A percentile compares a stretch with the other conserved stretches of the same genome.
phyloP scores from a whole-genome alignment of 2,329 filamentous ascomycete species.

The Diaporthe ampelina region DNA sequence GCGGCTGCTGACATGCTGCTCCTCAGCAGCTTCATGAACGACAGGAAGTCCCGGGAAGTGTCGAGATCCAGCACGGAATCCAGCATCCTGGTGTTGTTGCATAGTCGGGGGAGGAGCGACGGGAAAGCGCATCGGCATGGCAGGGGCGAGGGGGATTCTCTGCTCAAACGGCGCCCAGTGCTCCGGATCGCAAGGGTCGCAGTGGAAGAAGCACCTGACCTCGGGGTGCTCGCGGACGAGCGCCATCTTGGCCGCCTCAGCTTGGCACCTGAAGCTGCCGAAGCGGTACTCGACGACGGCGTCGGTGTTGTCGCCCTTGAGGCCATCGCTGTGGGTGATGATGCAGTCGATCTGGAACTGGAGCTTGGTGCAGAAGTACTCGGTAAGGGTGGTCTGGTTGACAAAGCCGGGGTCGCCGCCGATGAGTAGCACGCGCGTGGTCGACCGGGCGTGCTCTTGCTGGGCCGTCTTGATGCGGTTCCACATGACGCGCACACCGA shows the following conservation, averaged over 20 bases:
- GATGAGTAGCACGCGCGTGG: constrained; percentile 65
- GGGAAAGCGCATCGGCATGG: background rate
- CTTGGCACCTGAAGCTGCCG: constrained; percentile 68
- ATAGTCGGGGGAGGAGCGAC: background rate
- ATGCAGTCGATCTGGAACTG: constrained; percentile 63
- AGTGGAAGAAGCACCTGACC: constrained; percentile 44
- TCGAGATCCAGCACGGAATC: background rate
- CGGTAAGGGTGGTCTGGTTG: constrained; percentile 55
- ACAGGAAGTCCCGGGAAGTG: background rate
- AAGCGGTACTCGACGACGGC: constrained; percentile 65
- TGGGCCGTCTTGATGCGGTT: constrained; percentile 64
- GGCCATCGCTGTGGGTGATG: constrained; percentile 45
- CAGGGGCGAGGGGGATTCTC: background rate
- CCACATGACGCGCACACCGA: constrained; percentile 55
- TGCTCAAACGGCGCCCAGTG: background rate
- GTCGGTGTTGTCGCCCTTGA: constrained; percentile 39
- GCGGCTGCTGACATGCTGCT: background rate
- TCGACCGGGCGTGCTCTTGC: constrained; percentile 46
- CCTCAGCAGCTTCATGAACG: background rate
- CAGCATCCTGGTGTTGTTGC: background rate
- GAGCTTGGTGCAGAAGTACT: constrained; percentile 59
- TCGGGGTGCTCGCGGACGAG: constrained; percentile 46
- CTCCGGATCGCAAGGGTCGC: constrained; percentile 41
- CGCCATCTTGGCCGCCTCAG: constrained; percentile 59
- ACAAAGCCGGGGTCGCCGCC: constrained; percentile 60